Percentiles rank a stretch among this genome's conserved stretches.
Evolutionary conservation across 352 stramenopile species (phyloP).

Genomic region (Globisporangium cylindrosporum): DNA sequence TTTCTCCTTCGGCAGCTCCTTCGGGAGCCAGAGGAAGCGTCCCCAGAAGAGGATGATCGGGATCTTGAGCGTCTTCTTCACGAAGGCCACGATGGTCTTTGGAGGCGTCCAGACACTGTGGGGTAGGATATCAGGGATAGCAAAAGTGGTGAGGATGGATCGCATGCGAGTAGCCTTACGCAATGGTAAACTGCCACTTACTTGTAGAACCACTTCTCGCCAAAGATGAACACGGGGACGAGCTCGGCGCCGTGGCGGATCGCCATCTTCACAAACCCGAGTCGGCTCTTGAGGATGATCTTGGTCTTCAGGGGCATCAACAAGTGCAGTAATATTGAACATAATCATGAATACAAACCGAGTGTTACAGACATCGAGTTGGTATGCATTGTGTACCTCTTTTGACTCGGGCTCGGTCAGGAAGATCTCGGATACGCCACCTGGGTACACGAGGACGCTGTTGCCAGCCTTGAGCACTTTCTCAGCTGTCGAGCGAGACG

Average conservation of each 20-base stretch:
- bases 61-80: slow-evolving; percentile 70
- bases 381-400: slow-evolving; percentile 20
- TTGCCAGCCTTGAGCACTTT: slow-evolving; percentile 39
- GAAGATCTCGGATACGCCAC: slow-evolving; percentile 44
- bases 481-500: slow-evolving; percentile 33
- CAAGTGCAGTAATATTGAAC: not conserved
- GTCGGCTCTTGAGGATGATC: slow-evolving; percentile 38
- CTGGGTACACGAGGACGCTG: slow-evolving; percentile 46
- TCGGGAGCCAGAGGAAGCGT: slow-evolving; percentile 20
- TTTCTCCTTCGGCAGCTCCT: slow-evolving; percentile 26
- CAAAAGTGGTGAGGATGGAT: no score
- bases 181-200: no score
- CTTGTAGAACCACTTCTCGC: slow-evolving; percentile 55
- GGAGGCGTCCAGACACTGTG: slow-evolving; percentile 66
- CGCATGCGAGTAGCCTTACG: no score
- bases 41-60: slow-evolving; percentile 81
- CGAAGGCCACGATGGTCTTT: slow-evolving; percentile 53
- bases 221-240: slow-evolving; percentile 48
- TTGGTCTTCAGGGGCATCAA: slow-evolving; percentile 19
- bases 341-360: not conserved
- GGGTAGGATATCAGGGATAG: no score
- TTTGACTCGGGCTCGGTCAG: slow-evolving; percentile 43
- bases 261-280: slow-evolving; percentile 47
- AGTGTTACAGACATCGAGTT: not conserved
- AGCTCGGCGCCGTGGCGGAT: slow-evolving; percentile 42